Evolutionary conservation across 495 filamentous ascomycete genomes (phyloP).

Genomic region (Trypethelium eluteriae): DNA sequence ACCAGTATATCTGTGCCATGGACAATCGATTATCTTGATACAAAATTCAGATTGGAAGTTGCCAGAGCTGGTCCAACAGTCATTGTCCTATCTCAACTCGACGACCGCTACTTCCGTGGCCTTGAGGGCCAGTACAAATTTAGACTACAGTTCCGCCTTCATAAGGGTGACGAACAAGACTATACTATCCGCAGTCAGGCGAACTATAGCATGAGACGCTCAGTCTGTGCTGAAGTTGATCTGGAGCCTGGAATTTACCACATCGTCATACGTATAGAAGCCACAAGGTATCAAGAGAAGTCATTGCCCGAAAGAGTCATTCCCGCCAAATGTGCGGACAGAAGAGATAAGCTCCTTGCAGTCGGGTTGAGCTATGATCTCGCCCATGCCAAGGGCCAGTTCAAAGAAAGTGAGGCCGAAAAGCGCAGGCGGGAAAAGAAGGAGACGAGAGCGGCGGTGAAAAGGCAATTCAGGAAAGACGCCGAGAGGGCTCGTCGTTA

Average conservation of each 20-base stretch:
- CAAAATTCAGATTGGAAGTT: conserved; percentile 68
- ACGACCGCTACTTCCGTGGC: conserved; percentile 77
- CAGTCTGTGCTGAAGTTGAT: conserved; percentile 72
- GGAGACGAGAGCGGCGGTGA: conserved; percentile 35
- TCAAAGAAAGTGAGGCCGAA: conserved; percentile 58
- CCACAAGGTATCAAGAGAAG: conserved; percentile 45
- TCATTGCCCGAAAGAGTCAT: conserved; percentile 62
- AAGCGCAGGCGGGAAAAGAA: conserved; percentile 44
- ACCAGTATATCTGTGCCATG: conserved; percentile 77
- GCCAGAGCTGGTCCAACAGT: conserved; percentile 61
- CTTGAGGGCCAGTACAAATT: conserved; percentile 78
- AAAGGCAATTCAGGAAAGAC: conserved; percentile 24
- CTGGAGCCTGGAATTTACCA: conserved; percentile 76
- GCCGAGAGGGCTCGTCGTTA: conserved; percentile 23
- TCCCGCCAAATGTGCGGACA: conserved; percentile 49
- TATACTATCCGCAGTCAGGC: conserved; percentile 76
- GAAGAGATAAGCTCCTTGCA: conserved; percentile 74
- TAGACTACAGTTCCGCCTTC: conserved; percentile 68
- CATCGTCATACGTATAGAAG: conserved; percentile 71
- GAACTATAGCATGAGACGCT: conserved; percentile 63
- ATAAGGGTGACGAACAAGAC: conserved; percentile 71
- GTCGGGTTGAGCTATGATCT: conserved; percentile 77
- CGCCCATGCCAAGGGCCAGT: conserved; percentile 69
- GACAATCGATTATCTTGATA: conserved; percentile 76
- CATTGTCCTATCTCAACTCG: conserved; percentile 75